Evolutionary conservation across 495 filamentous ascomycete species (phyloP), one percentile per base, ranked within the genome.

Genomic region (Tuber calosporum): DNA sequence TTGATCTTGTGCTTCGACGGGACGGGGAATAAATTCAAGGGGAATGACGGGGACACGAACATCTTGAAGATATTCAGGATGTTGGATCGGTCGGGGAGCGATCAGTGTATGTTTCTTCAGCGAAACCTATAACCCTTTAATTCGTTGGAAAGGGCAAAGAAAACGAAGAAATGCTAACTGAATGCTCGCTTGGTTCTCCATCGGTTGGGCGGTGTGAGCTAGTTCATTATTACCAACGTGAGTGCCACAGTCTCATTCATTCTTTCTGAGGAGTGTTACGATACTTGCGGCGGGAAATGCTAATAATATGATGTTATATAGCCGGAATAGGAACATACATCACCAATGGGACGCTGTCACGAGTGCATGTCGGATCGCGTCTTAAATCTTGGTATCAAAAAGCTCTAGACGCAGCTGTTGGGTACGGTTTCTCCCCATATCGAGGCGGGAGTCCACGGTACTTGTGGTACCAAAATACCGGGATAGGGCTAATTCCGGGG

Each of bases 1-100:
- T 86, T 96, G 67, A 88, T 97, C 26, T 84, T 96, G 5, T 96
- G 93, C 79, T 96, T 96, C 73, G 93, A 97, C 81, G 93, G 93
- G 37, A 96, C 93, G 0, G 93, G 93, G 2, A 95, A 96, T 79
- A 92, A 93, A 77, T 96, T 95, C 79, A 85, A 86, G 40, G 92
- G 93, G 15, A 91, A 92, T 79, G 89, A 91, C 68, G 88, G 88
- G 13, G 92, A 96, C 80, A 95, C 91, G 80, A 96, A 95, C 82
- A 93, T 96, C 73, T 83, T 97, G 66, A 97, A 96, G 82, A 93
- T 97, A 38, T 97, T 90, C 69, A 82, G 87, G 17, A 89, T 90
- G 85, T 81, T 91, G 7, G 87, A 89, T 71, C 79, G 87, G 5
- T 85, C 83, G 4, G 84, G 84, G 0, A 82, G 79, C 7, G 83